A percentile compares a stretch with the other conserved stretches of the same genome.
Evolutionary conservation across 164 flowering plant genomes (phyloP).

Genomic region (Euptelea pleiosperma): DNA sequence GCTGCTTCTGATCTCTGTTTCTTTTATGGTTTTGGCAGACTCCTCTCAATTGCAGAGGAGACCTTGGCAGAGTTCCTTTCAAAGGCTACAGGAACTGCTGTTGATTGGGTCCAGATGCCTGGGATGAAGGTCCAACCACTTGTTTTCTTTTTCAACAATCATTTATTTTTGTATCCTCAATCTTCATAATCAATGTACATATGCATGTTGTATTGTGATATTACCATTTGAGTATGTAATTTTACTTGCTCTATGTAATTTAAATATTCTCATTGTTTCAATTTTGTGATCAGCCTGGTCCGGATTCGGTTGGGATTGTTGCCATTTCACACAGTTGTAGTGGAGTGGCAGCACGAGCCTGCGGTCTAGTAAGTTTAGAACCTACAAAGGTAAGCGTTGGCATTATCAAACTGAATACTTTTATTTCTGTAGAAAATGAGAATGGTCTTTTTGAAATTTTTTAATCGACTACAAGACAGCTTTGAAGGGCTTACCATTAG

Average conservation of each 20-base stretch:
- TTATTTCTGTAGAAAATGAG: neutral
- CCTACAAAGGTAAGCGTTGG: conserved; percentile 55
- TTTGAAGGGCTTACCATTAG: neutral
- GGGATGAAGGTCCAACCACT: conserved; percentile 72
- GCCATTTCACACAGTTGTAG: conserved; percentile 73
- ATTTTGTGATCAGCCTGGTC: conserved; percentile 67
- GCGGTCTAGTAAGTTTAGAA: conserved; percentile 78
- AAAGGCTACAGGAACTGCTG: conserved; percentile 93
- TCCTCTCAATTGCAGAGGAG: conserved; percentile 77
- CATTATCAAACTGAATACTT: neutral
- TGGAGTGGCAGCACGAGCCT: conserved; percentile 90
- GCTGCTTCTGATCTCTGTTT: neutral
- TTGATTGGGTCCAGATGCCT: conserved; percentile 93
- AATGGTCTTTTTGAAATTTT: neutral
- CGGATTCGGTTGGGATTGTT: conserved; percentile 87
- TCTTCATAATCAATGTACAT: too few relatives aligned
- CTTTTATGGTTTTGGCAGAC: conserved; percentile 36
- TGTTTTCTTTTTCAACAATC: neutral
- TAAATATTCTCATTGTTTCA: neutral
- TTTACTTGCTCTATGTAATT: neutral
- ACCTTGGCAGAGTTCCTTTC: conserved; percentile 87
- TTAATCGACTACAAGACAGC: neutral
- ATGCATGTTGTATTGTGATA: neutral
- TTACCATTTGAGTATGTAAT: neutral
- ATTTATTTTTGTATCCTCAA: conserved; percentile 1